Evolutionary conservation across 768 basidiomycete species (phyloP).

Genomic region (Trichaptum fuscoviolaceum): DNA sequence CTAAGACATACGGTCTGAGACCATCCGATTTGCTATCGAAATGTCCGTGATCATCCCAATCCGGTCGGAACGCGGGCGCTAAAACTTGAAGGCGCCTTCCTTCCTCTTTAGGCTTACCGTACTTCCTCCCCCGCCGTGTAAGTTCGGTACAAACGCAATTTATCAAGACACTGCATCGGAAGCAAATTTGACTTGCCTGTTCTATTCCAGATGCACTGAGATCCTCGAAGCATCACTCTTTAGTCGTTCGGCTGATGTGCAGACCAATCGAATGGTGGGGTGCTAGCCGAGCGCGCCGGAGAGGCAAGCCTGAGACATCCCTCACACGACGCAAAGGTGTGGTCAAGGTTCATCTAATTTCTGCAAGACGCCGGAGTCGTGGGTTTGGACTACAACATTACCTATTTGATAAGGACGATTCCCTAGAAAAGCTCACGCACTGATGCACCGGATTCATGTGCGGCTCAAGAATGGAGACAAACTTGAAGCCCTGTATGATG

Average conservation of each 20-base stretch:
- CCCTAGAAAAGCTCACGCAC: not conserved
- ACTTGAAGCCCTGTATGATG: not conserved
- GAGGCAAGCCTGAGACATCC: not conserved
- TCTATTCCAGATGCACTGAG: not conserved
- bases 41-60: not conserved
- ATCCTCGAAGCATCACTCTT: not conserved
- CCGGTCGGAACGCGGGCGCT: no score
- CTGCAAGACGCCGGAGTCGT: not conserved
- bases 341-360: not conserved
- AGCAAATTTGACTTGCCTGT: not conserved
- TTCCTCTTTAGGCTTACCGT: not conserved
- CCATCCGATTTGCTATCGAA: not conserved
- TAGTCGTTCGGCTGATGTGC: not conserved
- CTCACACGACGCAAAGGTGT: not conserved
- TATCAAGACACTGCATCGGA: not conserved
- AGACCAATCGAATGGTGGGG: not conserved
- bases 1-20: not conserved
- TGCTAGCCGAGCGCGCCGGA: not conserved
- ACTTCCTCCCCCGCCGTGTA: not conserved
- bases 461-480: not conserved
- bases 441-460: not conserved
- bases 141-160: not conserved
- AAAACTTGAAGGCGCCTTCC: not conserved
- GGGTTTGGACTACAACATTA: not conserved
- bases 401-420: not conserved